Conservation (phyloP, 805 yeast genomes). For the Kazachstania kunashirensis region DNA sequence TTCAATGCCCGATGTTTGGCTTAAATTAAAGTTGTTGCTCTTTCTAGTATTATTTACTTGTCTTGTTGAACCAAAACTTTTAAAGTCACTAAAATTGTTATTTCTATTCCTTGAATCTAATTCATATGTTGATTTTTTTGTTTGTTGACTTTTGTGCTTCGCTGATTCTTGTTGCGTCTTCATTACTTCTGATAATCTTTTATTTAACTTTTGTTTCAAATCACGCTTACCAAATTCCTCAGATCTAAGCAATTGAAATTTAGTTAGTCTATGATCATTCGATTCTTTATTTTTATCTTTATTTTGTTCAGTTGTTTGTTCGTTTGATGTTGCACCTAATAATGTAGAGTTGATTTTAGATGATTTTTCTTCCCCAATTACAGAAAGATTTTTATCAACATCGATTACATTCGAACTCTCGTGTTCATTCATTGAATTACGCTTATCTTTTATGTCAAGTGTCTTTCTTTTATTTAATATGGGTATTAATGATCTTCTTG, state of each 20-base stretch:
- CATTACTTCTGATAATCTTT: conserved; percentile 26
- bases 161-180: conserved; percentile 26
- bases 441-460: not conserved
- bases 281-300: not conserved
- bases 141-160: conserved; percentile 19
- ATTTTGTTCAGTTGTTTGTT: not conserved
- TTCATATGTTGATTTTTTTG: conserved; percentile 22
- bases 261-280: conserved; percentile 21
- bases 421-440: not conserved
- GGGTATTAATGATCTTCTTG: conserved; percentile 8
- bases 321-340: not conserved
- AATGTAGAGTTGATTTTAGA: not conserved
- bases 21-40: not conserved
- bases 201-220: conserved; percentile 23
- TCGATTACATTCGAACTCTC: not conserved
- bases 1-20: not conserved
- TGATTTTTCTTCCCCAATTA: conserved; percentile 1
- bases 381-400: not conserved
- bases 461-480: conserved; percentile 1
- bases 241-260: conserved; percentile 22
- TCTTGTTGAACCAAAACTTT: conserved; percentile 3
- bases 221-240: conserved; percentile 19
- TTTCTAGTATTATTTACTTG: not conserved
- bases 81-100: conserved; percentile 7
- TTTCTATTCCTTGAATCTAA: conserved; percentile 18